These are phyloP conservation scores for Paecilomyces dactylethromorphus DNA, from an alignment of 2,329 filamentous ascomycete genomes.

Conservation along the genomic window DNA sequence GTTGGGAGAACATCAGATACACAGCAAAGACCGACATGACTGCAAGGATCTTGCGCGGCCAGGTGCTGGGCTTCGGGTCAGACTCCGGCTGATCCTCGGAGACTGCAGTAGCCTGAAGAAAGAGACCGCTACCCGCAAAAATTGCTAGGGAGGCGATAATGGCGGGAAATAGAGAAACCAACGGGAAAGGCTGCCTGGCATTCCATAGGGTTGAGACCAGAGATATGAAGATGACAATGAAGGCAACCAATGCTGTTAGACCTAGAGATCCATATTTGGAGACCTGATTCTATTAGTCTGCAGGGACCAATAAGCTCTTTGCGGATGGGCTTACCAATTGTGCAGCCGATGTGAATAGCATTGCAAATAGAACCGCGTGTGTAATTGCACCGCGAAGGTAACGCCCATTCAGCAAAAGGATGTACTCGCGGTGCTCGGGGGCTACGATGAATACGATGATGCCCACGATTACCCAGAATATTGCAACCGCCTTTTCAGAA, in stretches of 20 bases:
- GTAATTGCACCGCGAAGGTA: conserved; percentile 33
- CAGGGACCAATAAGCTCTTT: not conserved
- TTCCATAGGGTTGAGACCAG: conserved; percentile 24
- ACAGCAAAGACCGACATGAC: conserved; percentile 38
- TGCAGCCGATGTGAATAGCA: conserved; percentile 28
- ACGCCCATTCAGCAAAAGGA: conserved; percentile 26
- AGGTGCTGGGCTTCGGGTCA: conserved; percentile 18
- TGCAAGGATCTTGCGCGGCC: conserved; percentile 31
- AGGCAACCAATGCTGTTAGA: conserved; percentile 29
- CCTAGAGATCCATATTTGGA: conserved; percentile 32
- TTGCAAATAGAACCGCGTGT: conserved; percentile 27
- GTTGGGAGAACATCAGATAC: conserved; percentile 34
- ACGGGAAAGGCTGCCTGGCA: conserved; percentile 24
- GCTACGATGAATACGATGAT: conserved; percentile 27
- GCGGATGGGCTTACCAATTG: conserved; percentile 29
- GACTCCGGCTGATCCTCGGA: conserved; percentile 23
- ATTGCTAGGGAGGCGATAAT: conserved; percentile 24
- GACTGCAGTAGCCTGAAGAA: conserved; percentile 18
- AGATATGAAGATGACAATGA: conserved; percentile 28
- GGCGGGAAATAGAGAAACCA: conserved; percentile 19
- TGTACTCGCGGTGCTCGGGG: conserved; percentile 32
- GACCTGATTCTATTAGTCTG: conserved; percentile 23
- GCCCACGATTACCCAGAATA: conserved; percentile 29
- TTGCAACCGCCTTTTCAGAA: conserved; percentile 24
- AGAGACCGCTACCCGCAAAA: conserved; percentile 21